These are phyloP conservation scores for Rossbeevera mucosa DNA, from an alignment of 768 basidiomycete species.

Conservation along the genomic window DNA sequence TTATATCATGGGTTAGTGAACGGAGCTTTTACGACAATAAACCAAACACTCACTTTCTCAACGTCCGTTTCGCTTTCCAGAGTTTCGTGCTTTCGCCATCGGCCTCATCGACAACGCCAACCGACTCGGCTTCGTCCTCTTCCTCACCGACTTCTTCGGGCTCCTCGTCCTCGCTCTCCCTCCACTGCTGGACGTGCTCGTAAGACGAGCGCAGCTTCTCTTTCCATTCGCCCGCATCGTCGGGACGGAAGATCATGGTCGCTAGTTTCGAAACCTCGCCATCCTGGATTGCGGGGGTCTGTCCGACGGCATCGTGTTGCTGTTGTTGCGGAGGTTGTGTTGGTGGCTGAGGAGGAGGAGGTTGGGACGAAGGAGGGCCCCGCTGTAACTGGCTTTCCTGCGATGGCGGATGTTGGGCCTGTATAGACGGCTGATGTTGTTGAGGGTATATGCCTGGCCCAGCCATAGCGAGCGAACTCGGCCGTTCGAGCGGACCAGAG, in stretches of 20 bases:
- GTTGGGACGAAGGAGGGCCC: slow-evolving; percentile 28
- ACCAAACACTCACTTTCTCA: slow-evolving; percentile 71
- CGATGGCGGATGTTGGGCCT: slow-evolving; percentile 23
- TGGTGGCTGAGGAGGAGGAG: slow-evolving; percentile 25
- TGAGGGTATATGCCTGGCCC: slow-evolving; percentile 41
- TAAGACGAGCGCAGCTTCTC: slow-evolving; percentile 68
- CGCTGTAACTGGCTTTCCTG: slow-evolving; percentile 32
- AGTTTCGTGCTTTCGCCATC: slow-evolving; percentile 67
- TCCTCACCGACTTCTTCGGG: slow-evolving; percentile 68
- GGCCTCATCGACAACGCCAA: slow-evolving; percentile 52
- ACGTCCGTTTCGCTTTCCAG: slow-evolving; percentile 83
- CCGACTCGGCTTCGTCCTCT: slow-evolving; percentile 56
- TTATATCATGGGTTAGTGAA: slow-evolving; percentile 7
- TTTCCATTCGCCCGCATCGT: slow-evolving; percentile 82
- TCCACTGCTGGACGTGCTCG: slow-evolving; percentile 39
- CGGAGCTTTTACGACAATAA: background rate
- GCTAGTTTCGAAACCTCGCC: slow-evolving; percentile 24
- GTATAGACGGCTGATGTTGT: slow-evolving; percentile 27
- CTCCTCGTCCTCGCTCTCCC: slow-evolving; percentile 52
- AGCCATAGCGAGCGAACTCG: slow-evolving; percentile 32
- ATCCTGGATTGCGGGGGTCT: slow-evolving; percentile 13
- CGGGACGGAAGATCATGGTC: slow-evolving; percentile 86
- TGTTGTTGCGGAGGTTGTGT: slow-evolving; percentile 15
- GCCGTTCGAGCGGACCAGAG: slow-evolving; percentile 50
- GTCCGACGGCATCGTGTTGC: slow-evolving; percentile 18